Base-by-base conservation (phyloP, 2,329 filamentous ascomycete genomes). In the Colletotrichum sp. region DNA sequence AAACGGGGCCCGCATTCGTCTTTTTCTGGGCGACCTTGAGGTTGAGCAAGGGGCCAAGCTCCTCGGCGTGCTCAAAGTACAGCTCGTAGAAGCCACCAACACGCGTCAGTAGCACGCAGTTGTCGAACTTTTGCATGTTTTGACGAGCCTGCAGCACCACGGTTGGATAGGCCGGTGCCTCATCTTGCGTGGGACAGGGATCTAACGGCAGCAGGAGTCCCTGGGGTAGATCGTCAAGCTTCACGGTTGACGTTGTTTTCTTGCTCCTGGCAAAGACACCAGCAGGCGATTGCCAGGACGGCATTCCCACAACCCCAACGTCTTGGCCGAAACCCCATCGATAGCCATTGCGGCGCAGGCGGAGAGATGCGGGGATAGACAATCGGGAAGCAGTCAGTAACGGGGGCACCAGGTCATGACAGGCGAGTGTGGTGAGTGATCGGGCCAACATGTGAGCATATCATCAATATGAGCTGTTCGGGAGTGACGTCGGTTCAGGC, bases 11-110 rank as follows among this genome's bases (percentile, higher is more conserved):
- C 10, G 93, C 93, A 78, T 87, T 94, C n/a, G 94, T 95, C 84
- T 92, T 96, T 83, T 95, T 78, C 66, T 91, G 91, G 4, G 94
- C 93, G 71, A 98, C 92, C 84, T 98, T 99, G 81, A 99, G 87
- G 80, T 96, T 97, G 78, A 99, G 89, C 60, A 98, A 88, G 2
- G 96, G 95, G 3, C 94, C 96, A 83, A 94, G 94, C 82, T 98
- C 93, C 75, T 98, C 95, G 13, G 98, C 97, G 83, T 99, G 96
- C 80, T 98, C 94, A 84, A 99, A 98, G 86, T 99, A 99, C 75
- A 99, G 88, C 90, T 99, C 97, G 85, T 99, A 99, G 86, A 99
- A 99, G 76, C 96, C 94, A 72, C 97, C 97, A 32, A 99, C 96
- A 72, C 96, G 92, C 6, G 97, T 99, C 76, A 99, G 87, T 9